Evolutionary conservation across 495 filamentous ascomycete species (phyloP), one percentile per base, ranked within the genome.

Genomic region (Talaromyces liani): DNA sequence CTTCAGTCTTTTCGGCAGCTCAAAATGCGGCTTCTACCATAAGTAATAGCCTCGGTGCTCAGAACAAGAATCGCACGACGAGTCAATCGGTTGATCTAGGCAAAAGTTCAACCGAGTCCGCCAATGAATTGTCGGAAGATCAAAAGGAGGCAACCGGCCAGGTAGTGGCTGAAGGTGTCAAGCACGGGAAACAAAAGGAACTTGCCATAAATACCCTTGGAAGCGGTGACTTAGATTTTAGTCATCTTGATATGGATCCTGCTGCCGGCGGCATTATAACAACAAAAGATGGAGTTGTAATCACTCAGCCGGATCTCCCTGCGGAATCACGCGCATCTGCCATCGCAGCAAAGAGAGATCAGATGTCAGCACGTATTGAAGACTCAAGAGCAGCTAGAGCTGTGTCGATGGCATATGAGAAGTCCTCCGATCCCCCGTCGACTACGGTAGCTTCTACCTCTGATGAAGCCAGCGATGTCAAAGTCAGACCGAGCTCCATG

Each of bases 21-120:
- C 94, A 98, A 70, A 98, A 90, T 75, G 93, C 95, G 45, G 93
- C 94, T n/a, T 92, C 84, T 66, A 87, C 86, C 2, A 69, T 99
- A 4, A 92, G 84, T 66, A 97, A 85, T 69, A 92, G 83, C 56
- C 90, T 98, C 29, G 92, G 91, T 65, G 83, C 73, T 1, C 80
- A 75, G 31, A 66, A 77, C 24, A 77, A 70, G 61, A 74, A 69
- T 49, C 73, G 80, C 34, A 75, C 65, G 27, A 65, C 64, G 22
- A 73, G 75, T 16, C 70, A 71, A 39, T 55, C 68, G 8, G 64
- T 62, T 9, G 45, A 71, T 7, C 61, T 47, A 14, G 75, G 76
- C 6, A 66, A 69, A 36, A 75, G 77, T 16, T 67, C 61, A 14
- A 27, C 65, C 4, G 39, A 64, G 3, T 41, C 63, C 10, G 64